Evolutionary conservation across 371 early-diverging fungal species (phyloP).

Genomic region (Mortierella sp.): DNA sequence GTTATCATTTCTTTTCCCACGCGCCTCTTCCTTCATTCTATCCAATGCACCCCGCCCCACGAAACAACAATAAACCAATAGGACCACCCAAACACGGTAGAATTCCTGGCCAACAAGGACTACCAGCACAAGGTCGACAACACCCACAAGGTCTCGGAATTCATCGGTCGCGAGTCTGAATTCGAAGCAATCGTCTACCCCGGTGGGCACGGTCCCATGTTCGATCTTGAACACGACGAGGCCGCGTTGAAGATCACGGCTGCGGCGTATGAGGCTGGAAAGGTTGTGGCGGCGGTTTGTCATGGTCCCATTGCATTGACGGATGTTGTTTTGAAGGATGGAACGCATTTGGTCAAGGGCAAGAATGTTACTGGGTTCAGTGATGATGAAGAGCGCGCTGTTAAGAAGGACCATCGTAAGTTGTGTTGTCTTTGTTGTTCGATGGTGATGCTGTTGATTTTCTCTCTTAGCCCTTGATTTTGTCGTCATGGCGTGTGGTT

Average conservation of each 20-base stretch:
- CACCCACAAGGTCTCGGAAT: slow-evolving; percentile 55
- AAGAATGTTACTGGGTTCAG: slow-evolving; percentile 63
- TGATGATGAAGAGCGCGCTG: slow-evolving; percentile 61
- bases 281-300: slow-evolving; percentile 62
- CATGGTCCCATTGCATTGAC: slow-evolving; percentile 65
- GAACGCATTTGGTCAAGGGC: slow-evolving; percentile 57
- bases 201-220: slow-evolving; percentile 67
- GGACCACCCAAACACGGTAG: slow-evolving; percentile 24
- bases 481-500: neutral
- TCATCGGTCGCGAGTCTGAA: slow-evolving; percentile 43
- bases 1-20: neutral
- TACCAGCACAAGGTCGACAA: slow-evolving; percentile 47
- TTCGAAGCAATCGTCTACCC: slow-evolving; percentile 62
- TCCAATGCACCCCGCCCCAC: no score
- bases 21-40: neutral
- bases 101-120: slow-evolving; percentile 58
- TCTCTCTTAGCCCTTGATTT: neutral
- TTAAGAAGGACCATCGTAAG: slow-evolving; percentile 33
- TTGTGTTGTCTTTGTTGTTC: neutral
- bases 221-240: slow-evolving; percentile 59
- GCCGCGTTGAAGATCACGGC: slow-evolving; percentile 47
- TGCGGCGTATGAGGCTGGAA: slow-evolving; percentile 57
- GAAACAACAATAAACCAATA: neutral
- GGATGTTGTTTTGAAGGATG: slow-evolving; percentile 59
- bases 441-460: neutral